A percentile compares a stretch with the other conserved stretches of the same genome.
Conservation (phyloP, 2,329 filamentous ascomycete genomes). For the Cercospora nicotianae region DNA sequence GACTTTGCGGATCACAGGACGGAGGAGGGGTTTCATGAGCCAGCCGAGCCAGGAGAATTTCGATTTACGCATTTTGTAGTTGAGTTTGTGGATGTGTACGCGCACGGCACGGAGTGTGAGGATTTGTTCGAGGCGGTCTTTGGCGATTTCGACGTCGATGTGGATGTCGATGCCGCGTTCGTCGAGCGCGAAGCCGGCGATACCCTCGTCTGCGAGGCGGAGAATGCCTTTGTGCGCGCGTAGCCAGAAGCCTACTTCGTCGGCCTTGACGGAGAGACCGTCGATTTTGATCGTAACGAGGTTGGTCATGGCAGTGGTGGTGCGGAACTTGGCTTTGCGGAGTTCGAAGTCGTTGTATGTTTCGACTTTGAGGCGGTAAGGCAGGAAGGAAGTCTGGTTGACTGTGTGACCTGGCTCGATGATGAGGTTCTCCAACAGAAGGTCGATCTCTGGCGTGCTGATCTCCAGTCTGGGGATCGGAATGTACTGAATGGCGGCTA, state of each 20-base stretch:
- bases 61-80: conserved; percentile 72
- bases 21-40: conserved; percentile 79
- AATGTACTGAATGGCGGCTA: conserved; percentile 78
- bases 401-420: conserved; percentile 83
- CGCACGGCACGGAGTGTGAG: conserved; percentile 72
- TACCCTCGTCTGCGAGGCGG: conserved; percentile 75
- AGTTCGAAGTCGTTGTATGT: conserved; percentile 86
- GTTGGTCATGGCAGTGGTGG: conserved; percentile 65
- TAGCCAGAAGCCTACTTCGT: conserved; percentile 88
- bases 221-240: conserved; percentile 74
- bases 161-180: conserved; percentile 83
- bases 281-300: conserved; percentile 75
- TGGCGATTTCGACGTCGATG: conserved; percentile 79
- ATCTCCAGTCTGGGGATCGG: conserved; percentile 90
- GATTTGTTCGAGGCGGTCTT: conserved; percentile 76
- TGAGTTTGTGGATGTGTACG: conserved; percentile 82
- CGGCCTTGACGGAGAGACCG: conserved; percentile 78
- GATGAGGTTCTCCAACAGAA: conserved; percentile 86
- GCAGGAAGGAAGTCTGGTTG: conserved; percentile 85
- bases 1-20: conserved; percentile 74
- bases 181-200: conserved; percentile 82
- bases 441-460: conserved; percentile 76
- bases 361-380: conserved; percentile 76
- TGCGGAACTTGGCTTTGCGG: conserved; percentile 71
- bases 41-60: conserved; percentile 77